Percentiles rank a stretch among this genome's conserved stretches.
Conservation (phyloP, 2,329 filamentous ascomycete genomes). For the Orbilia ellipsospora region DNA sequence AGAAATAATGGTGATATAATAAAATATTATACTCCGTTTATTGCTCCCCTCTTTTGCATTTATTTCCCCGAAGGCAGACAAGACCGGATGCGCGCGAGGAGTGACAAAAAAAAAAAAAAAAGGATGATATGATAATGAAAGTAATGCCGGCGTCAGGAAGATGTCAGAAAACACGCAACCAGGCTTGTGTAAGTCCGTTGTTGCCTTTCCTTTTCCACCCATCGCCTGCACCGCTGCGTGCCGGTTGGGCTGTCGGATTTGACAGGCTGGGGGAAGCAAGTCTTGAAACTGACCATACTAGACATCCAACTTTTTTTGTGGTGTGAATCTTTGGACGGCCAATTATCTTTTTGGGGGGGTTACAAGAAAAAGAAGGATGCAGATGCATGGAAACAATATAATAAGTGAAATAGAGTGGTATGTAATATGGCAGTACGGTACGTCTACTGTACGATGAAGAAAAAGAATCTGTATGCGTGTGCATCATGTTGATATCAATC, state of each 20-base stretch:
- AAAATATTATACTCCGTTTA: neutral
- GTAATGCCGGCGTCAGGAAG: conserved; percentile 17
- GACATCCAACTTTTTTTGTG: neutral
- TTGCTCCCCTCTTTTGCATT: conserved; percentile 14
- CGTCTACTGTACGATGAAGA: neutral
- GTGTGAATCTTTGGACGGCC: neutral
- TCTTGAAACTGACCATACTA: conserved; percentile 21
- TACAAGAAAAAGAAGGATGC: conserved; percentile 3
- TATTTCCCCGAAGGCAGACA: conserved; percentile 28
- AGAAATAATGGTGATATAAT: neutral
- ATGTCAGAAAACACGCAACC: conserved; percentile 48
- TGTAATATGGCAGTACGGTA: neutral
- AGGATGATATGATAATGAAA: neutral
- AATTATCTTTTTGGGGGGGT: conserved; percentile 6
- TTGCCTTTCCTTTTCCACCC: conserved; percentile 26
- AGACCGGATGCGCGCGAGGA: conserved; percentile 2
- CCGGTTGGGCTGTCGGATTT: conserved; percentile 54
- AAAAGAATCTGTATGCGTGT: conserved; percentile 31
- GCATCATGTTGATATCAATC: conserved; percentile 37
- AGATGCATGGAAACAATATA: neutral
- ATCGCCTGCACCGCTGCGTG: conserved; percentile 44
- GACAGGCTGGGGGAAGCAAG: conserved; percentile 49
- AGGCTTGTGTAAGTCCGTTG: conserved; percentile 1
- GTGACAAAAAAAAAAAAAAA: conserved; percentile 12
- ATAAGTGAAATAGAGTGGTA: too few relatives aligned